Conservation (phyloP, 768 basidiomycete species). For the Dioszegia aurantiaca region DNA sequence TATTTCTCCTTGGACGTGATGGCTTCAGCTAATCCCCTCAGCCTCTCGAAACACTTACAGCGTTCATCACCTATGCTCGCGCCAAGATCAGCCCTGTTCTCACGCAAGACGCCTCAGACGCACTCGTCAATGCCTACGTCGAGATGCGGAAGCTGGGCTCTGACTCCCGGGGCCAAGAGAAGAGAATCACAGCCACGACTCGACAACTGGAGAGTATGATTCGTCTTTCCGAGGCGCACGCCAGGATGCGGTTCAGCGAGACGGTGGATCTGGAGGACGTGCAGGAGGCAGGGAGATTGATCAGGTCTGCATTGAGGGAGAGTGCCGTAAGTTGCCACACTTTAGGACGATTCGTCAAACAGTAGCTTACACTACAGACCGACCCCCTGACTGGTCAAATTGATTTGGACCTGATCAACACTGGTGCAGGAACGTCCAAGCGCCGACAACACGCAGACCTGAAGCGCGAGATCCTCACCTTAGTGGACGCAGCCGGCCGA, state of each 20-base stretch:
- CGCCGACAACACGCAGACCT: slow-evolving; percentile 84
- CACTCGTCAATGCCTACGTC: slow-evolving; percentile 85
- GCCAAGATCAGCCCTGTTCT: slow-evolving; percentile 79
- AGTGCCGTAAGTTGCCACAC: slow-evolving; percentile 51
- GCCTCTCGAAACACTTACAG: slow-evolving; percentile 85
- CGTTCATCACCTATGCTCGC: slow-evolving; percentile 91
- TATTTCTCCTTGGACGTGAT: too few species aligned
- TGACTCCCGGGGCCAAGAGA: slow-evolving; percentile 81
- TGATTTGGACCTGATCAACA: slow-evolving; percentile 91
- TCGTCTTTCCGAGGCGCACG: slow-evolving; percentile 91
- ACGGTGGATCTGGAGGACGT: slow-evolving; percentile 84
- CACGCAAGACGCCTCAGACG: slow-evolving; percentile 75
- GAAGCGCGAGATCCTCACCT: slow-evolving; percentile 61
- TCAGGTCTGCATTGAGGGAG: slow-evolving; percentile 93
- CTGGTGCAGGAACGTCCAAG: slow-evolving; percentile 84
- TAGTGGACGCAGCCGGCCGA: slow-evolving; percentile 44
- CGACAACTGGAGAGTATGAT: slow-evolving; percentile 97
- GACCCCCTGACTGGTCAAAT: slow-evolving; percentile 95
- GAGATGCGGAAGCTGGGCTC: slow-evolving; percentile 87
- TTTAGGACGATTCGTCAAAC: too few species aligned
- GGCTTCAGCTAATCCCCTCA: too few species aligned
- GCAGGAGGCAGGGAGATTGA: slow-evolving; percentile 84
- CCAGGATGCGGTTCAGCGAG: slow-evolving; percentile 89
- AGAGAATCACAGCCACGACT: slow-evolving; percentile 95
- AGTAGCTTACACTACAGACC: slow-evolving; percentile 55